Evolutionary conservation across 164 flowering plant genomes (phyloP).

Genomic region (Tinospora cordifolia): DNA sequence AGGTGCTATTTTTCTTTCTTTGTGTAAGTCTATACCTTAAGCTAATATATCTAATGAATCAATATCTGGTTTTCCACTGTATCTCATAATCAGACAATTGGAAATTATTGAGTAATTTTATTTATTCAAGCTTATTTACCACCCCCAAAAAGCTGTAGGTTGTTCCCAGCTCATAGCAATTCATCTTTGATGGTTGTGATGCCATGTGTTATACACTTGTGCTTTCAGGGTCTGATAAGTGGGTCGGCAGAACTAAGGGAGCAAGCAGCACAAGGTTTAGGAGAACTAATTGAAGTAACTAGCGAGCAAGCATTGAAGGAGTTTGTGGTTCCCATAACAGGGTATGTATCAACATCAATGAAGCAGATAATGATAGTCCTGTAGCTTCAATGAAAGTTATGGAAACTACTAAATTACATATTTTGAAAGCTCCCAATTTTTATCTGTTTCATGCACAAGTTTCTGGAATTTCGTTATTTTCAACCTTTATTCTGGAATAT

Average conservation of each 20-base stretch:
- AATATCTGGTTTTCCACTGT: too few relatives aligned
- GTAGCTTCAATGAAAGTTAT: neutral
- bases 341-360: constrained; percentile 40
- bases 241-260: constrained; percentile 97
- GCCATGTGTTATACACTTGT: constrained; percentile 2
- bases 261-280: constrained; percentile 96
- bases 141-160: neutral
- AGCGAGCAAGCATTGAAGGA: constrained; percentile 78
- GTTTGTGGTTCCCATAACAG: constrained; percentile 92
- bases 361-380: neutral
- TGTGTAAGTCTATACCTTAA: too few relatives aligned
- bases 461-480: too few relatives aligned
- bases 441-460: neutral
- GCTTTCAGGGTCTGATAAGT: constrained; percentile 70
- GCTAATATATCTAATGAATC: too few relatives aligned
- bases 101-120: neutral
- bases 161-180: neutral
- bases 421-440: neutral
- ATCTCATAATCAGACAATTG: too few relatives aligned
- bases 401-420: neutral
- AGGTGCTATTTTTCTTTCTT: neutral
- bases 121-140: neutral
- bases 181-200: neutral
- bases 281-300: constrained; percentile 96
- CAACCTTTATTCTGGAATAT: too few relatives aligned